phyloP scores from a whole-genome alignment of 1,284 basidiomycete species.

The Exsudoporus floridanus region DNA sequence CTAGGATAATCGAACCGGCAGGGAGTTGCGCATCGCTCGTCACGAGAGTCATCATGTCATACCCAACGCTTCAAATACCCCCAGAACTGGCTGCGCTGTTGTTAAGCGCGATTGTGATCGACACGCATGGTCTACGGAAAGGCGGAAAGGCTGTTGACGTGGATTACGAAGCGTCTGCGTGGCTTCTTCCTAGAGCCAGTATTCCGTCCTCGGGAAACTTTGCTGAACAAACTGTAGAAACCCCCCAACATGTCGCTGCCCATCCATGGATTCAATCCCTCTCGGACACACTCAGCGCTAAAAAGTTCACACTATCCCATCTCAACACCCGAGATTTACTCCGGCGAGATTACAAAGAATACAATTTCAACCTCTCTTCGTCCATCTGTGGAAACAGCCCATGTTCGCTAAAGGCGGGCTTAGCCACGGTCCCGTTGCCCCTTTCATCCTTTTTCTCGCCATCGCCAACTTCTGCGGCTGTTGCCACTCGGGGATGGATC shows the following conservation, averaged over 20 bases:
- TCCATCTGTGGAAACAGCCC: conserved; percentile 40
- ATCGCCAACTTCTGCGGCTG: conserved; percentile 41
- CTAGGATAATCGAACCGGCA: conserved; percentile 64
- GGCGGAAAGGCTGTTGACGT: conserved; percentile 71
- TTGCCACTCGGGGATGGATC: conserved; percentile 62
- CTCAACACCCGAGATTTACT: conserved; percentile 78
- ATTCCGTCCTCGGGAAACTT: conserved; percentile 29
- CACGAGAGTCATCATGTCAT: conserved; percentile 48
- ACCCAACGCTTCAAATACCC: conserved; percentile 41
- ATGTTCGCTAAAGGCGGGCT: conserved; percentile 47
- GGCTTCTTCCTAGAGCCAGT: conserved; percentile 54
- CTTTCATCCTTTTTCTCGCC: conserved; percentile 45
- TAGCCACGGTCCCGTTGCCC: conserved; percentile 77
- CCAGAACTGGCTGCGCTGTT: conserved; percentile 76
- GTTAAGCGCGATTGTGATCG: conserved; percentile 76
- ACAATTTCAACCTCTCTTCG: conserved; percentile 47
- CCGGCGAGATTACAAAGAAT: conserved; percentile 92
- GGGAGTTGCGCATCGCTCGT: conserved; percentile 85
- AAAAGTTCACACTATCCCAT: conserved; percentile 71
- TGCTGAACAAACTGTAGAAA: conserved; percentile 3
- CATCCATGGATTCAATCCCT: conserved; percentile 48
- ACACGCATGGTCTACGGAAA: conserved; percentile 76
- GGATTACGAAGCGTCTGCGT: conserved; percentile 62
- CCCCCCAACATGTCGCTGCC: conserved; percentile 24
- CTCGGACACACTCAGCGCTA: conserved; percentile 48